These are phyloP conservation scores for Pseudogymnoascus sp. DNA, from an alignment of 2,329 filamentous ascomycete genomes.

Conservation along the genomic window DNA sequence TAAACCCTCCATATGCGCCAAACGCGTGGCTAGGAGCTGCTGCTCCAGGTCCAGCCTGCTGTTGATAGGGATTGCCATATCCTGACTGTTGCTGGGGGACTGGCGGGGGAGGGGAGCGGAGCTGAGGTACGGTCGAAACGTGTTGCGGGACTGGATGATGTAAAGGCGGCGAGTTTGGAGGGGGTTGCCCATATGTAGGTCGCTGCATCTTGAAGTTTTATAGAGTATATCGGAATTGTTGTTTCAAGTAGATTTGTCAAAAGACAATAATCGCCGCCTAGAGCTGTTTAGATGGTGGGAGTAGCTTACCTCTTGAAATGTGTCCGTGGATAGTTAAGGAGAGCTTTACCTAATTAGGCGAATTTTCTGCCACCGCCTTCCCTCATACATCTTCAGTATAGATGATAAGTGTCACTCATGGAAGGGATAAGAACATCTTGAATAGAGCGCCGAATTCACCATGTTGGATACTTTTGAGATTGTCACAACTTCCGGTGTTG, in stretches of 20 bases:
- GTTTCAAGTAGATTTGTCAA: background rate
- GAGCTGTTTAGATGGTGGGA: background rate
- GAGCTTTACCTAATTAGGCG: background rate
- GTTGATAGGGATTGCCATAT: slow-evolving; percentile 69
- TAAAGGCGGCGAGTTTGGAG: slow-evolving; percentile 73
- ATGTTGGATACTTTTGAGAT: slow-evolving; percentile 99
- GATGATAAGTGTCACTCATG: slow-evolving; percentile 6
- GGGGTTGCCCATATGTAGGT: slow-evolving; percentile 65
- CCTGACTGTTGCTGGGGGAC: slow-evolving; percentile 56
- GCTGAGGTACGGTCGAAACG: slow-evolving; percentile 93
- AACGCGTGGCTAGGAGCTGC: slow-evolving; percentile 40
- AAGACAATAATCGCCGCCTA: background rate
- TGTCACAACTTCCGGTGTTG: slow-evolving; percentile 88
- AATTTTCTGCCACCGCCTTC: slow-evolving; percentile 6
- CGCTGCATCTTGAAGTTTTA: slow-evolving; percentile 62
- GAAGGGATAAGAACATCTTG: slow-evolving; percentile 7
- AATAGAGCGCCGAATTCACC: slow-evolving; percentile 11
- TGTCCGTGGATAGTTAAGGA: slow-evolving; percentile 7
- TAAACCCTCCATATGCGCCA: slow-evolving; percentile 80
- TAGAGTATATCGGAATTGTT: background rate
- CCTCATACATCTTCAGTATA: background rate
- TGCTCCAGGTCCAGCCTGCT: slow-evolving; percentile 39
- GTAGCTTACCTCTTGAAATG: slow-evolving; percentile 7
- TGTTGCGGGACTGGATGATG: slow-evolving; percentile 98
- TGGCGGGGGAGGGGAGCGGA: slow-evolving; percentile 86